Percentiles rank a stretch among this genome's conserved stretches.
phyloP scores from a whole-genome alignment of 2,329 filamentous ascomycete species.

The Alternaria infectoria region DNA sequence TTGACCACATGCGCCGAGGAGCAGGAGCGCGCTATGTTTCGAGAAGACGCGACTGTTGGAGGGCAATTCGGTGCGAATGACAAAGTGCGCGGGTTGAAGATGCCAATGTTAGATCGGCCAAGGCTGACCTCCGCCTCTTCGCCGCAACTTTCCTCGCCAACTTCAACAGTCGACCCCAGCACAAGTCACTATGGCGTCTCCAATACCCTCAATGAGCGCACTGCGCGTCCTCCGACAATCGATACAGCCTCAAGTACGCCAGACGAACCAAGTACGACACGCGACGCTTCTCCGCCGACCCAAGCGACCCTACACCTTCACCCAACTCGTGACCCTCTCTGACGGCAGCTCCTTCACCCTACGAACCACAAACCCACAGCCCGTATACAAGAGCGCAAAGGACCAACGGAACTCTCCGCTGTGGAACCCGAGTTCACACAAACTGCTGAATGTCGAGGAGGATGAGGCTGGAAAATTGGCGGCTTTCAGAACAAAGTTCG shows the following conservation, averaged over 20 bases:
- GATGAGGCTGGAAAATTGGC: conserved; percentile 92
- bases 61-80: conserved; percentile 6
- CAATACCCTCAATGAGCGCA: conserved; percentile 41
- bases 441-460: conserved; percentile 85
- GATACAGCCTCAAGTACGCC: conserved; percentile 25
- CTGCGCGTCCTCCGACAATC: conserved; percentile 40
- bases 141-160: conserved; percentile 30
- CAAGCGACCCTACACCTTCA: conserved; percentile 94
- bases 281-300: conserved; percentile 86
- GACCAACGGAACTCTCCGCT: conserved; percentile 88
- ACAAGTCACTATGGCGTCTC: conserved; percentile 34
- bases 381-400: conserved; percentile 70
- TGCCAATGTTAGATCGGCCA: conserved; percentile 24
- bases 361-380: conserved; percentile 75
- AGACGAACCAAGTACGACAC: conserved; percentile 68
- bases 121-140: conserved; percentile 21
- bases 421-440: conserved; percentile 87
- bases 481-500: conserved; percentile 85
- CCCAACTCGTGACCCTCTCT: conserved; percentile 90
- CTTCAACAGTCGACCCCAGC: conserved; percentile 6
- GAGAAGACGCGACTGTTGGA: not conserved
- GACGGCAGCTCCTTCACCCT: conserved; percentile 86
- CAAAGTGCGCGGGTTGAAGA: conserved; percentile 1
- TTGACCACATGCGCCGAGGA: not conserved
- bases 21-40: not conserved